Base-by-base conservation (phyloP, 441 rosid genomes). In the Populus hybrid region DNA sequence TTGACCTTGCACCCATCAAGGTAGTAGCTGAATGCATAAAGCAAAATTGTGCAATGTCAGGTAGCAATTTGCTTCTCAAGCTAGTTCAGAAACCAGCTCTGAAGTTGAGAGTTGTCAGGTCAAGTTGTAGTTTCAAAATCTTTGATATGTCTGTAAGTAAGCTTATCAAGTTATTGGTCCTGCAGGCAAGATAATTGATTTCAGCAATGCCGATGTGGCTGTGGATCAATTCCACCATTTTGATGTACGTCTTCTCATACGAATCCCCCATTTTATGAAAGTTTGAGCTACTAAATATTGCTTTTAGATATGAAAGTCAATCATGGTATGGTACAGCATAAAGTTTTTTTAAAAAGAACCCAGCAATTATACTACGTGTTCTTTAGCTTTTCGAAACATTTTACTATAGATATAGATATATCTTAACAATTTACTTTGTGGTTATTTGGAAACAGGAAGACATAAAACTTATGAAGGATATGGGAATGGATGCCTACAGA, bases 201-300 rank as follows among this genome's bases (percentile, higher is more conserved):
- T 74, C 69, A 94, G 93, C 72, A 92, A 90, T 24, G 98, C 97
- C 1, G 99, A 95, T 86, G 94, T 94, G 5, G 90, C 97, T 0
- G 97, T 89, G 80, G 97, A 95, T 86, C 94, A 95, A 67, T 95
- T 91, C 79, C 97, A 95, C 67, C 94, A 87, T 61, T 94, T 88
- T 77, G 50, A 80, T 74, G 99, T 92, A 87, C 76, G 85, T 72
- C 4, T 69, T 50, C 67, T 2, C 5, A 4, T 38, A 19, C 35
- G 1, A 26, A 21, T 69, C 6, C 11, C 23, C 38, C 4, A 24
- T 61, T 30, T 8, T 78, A 65, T 30, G 75, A 26, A 16, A 18
- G 12, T 18, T 30, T 57, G 11, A 46, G 63, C 36, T 9, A 16
- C 61, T 53, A 16, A 53, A 6, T 53, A 53, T 53, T 53, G 3